These are phyloP conservation scores for Firmiana major DNA, from an alignment of 345 rosid genomes.

Conservation along the genomic window DNA sequence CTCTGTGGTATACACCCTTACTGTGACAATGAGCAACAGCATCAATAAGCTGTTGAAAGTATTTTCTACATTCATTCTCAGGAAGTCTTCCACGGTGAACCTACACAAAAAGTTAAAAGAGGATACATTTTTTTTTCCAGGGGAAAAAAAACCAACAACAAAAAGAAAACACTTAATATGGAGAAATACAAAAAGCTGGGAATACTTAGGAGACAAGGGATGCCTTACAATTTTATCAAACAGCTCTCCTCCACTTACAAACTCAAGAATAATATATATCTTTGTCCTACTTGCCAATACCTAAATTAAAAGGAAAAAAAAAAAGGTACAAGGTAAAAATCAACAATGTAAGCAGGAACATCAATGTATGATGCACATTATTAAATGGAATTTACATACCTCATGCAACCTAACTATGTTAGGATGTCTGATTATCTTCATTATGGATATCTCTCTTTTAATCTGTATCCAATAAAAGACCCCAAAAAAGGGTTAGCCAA, in stretches of 20 bases:
- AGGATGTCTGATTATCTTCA: conserved; percentile 91
- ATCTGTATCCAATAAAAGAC: conserved; percentile 40
- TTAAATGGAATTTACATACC: conserved; percentile 33
- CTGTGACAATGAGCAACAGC: conserved; percentile 82
- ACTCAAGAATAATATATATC: conserved; percentile 81
- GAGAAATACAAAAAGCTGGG: not conserved
- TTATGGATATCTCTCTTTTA: conserved; percentile 83
- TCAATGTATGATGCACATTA: conserved; percentile 5
- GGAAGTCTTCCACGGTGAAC: conserved; percentile 60
- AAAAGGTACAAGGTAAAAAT: not conserved
- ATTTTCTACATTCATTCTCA: conserved; percentile 48
- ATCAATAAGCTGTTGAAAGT: conserved; percentile 93
- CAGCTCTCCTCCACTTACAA: conserved; percentile 88
- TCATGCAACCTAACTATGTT: conserved; percentile 75
- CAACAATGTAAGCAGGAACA: not conserved
- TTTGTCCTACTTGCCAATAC: conserved; percentile 74
- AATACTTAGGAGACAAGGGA: not conserved
- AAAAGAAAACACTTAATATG: not conserved
- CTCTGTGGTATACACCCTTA: conserved; percentile 93
- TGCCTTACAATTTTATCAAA: conserved; percentile 76
- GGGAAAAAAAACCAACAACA: not conserved
- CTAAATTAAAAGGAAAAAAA: conserved; percentile 24
- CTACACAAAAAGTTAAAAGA: conserved; percentile 32
- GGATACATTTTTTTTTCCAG: not conserved
- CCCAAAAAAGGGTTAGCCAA: not conserved